These are phyloP conservation scores for Alternaria ventricosa DNA, from an alignment of 2,329 filamentous ascomycete species.

Conservation along the genomic window DNA sequence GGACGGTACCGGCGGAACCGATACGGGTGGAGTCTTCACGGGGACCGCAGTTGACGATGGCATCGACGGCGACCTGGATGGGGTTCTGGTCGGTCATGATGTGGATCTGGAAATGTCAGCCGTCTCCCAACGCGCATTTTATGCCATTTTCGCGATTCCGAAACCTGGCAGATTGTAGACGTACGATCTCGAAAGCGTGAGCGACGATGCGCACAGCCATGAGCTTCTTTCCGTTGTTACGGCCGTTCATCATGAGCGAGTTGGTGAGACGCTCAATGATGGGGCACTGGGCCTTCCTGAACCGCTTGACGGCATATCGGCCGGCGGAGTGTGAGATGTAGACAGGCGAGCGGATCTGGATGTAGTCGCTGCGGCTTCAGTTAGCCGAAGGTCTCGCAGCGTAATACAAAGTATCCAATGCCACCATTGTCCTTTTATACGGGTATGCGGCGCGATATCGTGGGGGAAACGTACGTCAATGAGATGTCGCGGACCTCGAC, in stretches of 20 bases:
- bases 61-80: slow-evolving; percentile 98
- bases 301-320: slow-evolving; percentile 98
- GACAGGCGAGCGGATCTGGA: slow-evolving; percentile 98
- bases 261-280: slow-evolving; percentile 99
- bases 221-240: slow-evolving; percentile 99
- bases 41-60: slow-evolving; percentile 99
- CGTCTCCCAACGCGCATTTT: not conserved
- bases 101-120: slow-evolving; percentile 75
- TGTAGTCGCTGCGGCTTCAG: slow-evolving; percentile 81
- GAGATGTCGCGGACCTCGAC: slow-evolving; percentile 99
- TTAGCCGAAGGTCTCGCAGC: slow-evolving; percentile 42
- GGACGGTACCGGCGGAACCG: slow-evolving; percentile 98
- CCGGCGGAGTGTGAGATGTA: slow-evolving; percentile 99
- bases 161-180: slow-evolving; percentile 50
- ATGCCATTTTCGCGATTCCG: not conserved
- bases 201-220: slow-evolving; percentile 99
- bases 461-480: slow-evolving; percentile 79
- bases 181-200: slow-evolving; percentile 99
- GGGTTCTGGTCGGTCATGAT: slow-evolving; percentile 99
- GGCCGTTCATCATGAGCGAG: slow-evolving; percentile 99
- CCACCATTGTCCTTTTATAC: slow-evolving; percentile 15
- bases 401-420: slow-evolving; percentile 23
- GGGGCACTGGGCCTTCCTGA: slow-evolving; percentile 99
- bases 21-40: slow-evolving; percentile 99
- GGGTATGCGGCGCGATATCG: slow-evolving; percentile 16